Evolutionary conservation across 2,329 filamentous ascomycete species (phyloP).

Genomic region (Curvularia verruculosa): DNA sequence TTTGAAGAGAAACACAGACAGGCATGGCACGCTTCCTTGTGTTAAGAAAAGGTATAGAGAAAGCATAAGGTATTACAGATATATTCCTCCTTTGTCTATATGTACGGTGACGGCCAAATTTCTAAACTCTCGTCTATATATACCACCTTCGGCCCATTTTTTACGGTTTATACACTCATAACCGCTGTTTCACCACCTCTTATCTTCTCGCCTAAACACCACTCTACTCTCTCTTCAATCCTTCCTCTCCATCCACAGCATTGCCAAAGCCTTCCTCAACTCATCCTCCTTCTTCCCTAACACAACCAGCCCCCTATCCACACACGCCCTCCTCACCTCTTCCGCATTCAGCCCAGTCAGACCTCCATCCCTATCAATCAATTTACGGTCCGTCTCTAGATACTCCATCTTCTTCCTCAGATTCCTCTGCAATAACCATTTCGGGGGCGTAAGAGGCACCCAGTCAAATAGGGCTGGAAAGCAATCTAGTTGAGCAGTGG

Average conservation of each 20-base stretch:
- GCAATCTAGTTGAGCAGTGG: slow-evolving; percentile 30
- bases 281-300: slow-evolving; percentile 38
- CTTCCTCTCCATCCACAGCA: neutral
- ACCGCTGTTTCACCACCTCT: neutral
- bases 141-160: too few relatives aligned
- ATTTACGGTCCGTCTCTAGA: slow-evolving; percentile 71
- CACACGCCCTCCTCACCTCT: slow-evolving; percentile 73
- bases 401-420: slow-evolving; percentile 65
- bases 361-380: slow-evolving; percentile 70
- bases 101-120: neutral
- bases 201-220: neutral
- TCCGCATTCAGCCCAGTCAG: slow-evolving; percentile 62
- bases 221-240: neutral
- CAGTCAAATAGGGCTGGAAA: slow-evolving; percentile 45
- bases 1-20: too few relatives aligned
- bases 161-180: neutral
- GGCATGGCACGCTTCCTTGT: too few relatives aligned
- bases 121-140: neutral
- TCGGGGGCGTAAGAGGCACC: slow-evolving; percentile 50
- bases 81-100: neutral
- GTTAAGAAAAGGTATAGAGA: too few relatives aligned
- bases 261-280: slow-evolving; percentile 31
- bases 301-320: slow-evolving; percentile 56
- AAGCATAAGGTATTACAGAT: neutral
- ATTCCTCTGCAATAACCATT: slow-evolving; percentile 61